A percentile compares a stretch with the other conserved stretches of the same genome.
Conservation (phyloP, 257 asterid genomes). For the Hygrophila difformis region DNA sequence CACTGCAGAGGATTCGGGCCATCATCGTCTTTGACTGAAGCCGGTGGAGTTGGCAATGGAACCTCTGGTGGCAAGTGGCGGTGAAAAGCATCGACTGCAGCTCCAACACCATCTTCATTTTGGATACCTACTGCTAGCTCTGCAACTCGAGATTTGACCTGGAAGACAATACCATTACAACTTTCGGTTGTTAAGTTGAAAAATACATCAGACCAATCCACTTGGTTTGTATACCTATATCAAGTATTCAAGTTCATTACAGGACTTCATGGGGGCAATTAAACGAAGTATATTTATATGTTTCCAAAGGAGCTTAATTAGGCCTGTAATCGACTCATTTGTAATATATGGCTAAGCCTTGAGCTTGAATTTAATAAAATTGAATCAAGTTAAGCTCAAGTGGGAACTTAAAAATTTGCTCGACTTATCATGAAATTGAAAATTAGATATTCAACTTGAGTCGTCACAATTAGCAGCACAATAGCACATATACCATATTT, state of each 20-base stretch:
- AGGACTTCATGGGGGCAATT: neutral
- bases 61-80: conserved; percentile 66
- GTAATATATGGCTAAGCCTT: no score
- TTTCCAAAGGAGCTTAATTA: no score
- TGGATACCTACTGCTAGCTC: conserved; percentile 56
- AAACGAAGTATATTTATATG: no score
- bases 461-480: no score
- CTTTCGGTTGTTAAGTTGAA: neutral
- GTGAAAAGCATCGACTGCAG: conserved; percentile 89
- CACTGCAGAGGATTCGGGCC: conserved; percentile 65
- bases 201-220: no score
- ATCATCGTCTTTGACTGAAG: conserved; percentile 33
- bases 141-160: conserved; percentile 77
- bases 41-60: conserved; percentile 38
- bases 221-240: no score
- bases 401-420: neutral
- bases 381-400: no score
- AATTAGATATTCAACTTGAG: no score
- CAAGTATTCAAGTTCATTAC: no score
- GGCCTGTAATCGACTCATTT: no score
- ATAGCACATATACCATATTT: no score
- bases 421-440: neutral
- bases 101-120: conserved; percentile 87
- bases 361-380: neutral
- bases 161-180: neutral